Percentiles rank a stretch among this genome's conserved stretches.
phyloP scores from a whole-genome alignment of 371 early-diverging fungal genomes.

The Basidiobolus meristosporus region DNA sequence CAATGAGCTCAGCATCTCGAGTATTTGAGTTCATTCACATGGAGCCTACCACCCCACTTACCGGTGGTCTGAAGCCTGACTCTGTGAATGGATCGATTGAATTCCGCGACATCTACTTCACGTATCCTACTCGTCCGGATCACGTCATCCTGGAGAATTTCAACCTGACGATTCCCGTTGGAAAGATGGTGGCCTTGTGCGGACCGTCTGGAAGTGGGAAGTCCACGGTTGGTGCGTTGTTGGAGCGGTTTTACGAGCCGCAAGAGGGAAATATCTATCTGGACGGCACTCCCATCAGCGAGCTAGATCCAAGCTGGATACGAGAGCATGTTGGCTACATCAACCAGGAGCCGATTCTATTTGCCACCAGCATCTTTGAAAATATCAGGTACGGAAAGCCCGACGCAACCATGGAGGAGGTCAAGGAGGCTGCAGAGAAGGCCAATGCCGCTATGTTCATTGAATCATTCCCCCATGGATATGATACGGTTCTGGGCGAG shows the following conservation, averaged over 20 bases:
- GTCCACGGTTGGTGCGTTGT: conserved; percentile 40
- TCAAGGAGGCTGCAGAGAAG: conserved; percentile 35
- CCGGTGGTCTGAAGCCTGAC: conserved; percentile 16
- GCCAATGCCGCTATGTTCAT: conserved; percentile 60
- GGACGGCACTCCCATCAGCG: conserved; percentile 25
- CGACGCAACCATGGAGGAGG: conserved; percentile 27
- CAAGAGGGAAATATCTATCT: conserved; percentile 23
- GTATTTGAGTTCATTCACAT: conserved; percentile 46
- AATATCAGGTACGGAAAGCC: conserved; percentile 49
- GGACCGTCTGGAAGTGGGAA: conserved; percentile 41
- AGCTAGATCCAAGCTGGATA: conserved; percentile 31
- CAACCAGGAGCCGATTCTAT: conserved; percentile 40
- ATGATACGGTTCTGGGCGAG: conserved; percentile 54
- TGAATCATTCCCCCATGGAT: conserved; percentile 35
- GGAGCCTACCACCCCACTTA: conserved; percentile 18
- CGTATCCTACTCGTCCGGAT: conserved; percentile 42
- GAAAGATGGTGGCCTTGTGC: conserved; percentile 38
- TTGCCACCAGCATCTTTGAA: conserved; percentile 34
- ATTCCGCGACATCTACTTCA: conserved; percentile 42
- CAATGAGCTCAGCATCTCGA: conserved; percentile 32
- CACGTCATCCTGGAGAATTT: conserved; percentile 32
- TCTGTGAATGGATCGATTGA: conserved; percentile 20
- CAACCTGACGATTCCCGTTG: conserved; percentile 34
- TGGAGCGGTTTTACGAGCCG: conserved; percentile 50
- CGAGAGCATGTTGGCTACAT: conserved; percentile 46